A percentile compares a stretch with the other conserved stretches of the same genome.
Conservation (phyloP, 2,329 filamentous ascomycete genomes). For the Sarocladium oryzae region DNA sequence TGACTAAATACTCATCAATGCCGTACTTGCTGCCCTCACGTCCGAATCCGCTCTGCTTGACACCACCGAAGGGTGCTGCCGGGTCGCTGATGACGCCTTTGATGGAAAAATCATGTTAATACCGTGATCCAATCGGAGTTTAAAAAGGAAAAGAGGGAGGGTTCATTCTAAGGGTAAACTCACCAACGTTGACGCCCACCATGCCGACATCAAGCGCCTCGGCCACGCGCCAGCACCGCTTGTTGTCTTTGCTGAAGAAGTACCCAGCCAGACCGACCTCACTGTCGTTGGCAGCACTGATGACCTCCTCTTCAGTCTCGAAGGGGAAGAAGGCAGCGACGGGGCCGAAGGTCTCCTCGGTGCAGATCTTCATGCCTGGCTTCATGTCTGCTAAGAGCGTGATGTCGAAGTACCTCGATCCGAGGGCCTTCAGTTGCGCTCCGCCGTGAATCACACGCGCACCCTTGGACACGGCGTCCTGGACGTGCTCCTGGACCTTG, state of each 20-base stretch:
- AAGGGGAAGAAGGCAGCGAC: slow-evolving; percentile 62
- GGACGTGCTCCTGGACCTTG: slow-evolving; percentile 56
- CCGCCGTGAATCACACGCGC: slow-evolving; percentile 50
- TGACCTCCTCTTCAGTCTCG: slow-evolving; percentile 59
- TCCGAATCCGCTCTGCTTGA: slow-evolving; percentile 33
- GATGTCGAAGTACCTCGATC: slow-evolving; percentile 52
- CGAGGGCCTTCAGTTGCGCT: slow-evolving; percentile 35
- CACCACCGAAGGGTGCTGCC: slow-evolving; percentile 27
- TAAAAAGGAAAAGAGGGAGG: too few species aligned
- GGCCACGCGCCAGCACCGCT: slow-evolving; percentile 27
- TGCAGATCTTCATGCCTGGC: slow-evolving; percentile 54
- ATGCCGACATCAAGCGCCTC: slow-evolving; percentile 35
- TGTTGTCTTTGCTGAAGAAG: slow-evolving; percentile 47
- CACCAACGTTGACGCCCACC: slow-evolving; percentile 19
- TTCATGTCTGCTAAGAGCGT: slow-evolving; percentile 62
- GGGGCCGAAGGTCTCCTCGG: slow-evolving; percentile 65
- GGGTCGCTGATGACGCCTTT: background rate
- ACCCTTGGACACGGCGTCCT: slow-evolving; percentile 61
- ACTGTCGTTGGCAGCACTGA: slow-evolving; percentile 54
- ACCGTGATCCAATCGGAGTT: too few species aligned
- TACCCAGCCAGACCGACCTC: slow-evolving; percentile 65
- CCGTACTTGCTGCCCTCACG: slow-evolving; percentile 40
- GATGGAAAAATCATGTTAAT: too few species aligned
- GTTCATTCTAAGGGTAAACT: too few species aligned
- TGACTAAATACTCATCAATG: slow-evolving; percentile 38